These are phyloP conservation scores for Glutinoglossum americanum DNA, from an alignment of 495 filamentous ascomycete species.

Conservation along the genomic window DNA sequence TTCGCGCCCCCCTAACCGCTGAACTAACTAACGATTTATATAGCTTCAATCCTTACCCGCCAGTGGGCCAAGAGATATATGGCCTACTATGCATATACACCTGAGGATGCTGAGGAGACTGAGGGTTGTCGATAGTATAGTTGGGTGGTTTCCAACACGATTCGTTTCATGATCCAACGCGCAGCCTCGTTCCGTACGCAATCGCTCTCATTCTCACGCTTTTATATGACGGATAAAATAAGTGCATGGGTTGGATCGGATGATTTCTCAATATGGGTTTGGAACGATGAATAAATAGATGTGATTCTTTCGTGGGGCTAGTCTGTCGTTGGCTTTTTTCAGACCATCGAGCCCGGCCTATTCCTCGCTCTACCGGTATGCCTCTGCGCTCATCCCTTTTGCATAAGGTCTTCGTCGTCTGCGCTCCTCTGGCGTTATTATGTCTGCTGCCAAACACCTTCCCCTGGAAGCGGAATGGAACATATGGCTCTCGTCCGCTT, in stretches of 20 bases:
- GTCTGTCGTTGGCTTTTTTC: constrained; percentile 1
- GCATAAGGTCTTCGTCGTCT: neutral
- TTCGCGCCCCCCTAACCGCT: neutral
- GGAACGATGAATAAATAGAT: constrained; percentile 1
- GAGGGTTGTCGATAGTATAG: neutral
- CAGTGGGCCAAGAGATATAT: constrained; percentile 68
- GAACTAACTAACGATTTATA: constrained; percentile 10
- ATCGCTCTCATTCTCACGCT: neutral
- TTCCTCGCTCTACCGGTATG: neutral
- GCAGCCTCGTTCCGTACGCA: neutral
- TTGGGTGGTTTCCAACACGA: neutral
- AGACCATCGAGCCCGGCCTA: neutral
- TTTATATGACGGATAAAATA: neutral
- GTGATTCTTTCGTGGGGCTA: neutral
- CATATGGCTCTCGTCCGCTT: neutral
- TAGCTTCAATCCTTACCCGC: constrained; percentile 79
- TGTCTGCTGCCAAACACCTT: neutral
- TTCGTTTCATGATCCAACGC: neutral
- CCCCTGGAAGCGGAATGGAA: neutral
- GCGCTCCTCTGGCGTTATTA: neutral
- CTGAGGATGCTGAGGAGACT: neutral
- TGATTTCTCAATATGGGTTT: neutral
- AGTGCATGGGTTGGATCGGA: constrained; percentile 1
- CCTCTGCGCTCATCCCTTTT: neutral
- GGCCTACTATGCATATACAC: neutral